A percentile compares a stretch with the other conserved stretches of the same genome.
phyloP scores from a whole-genome alignment of 2,329 filamentous ascomycete species.

The Aspergillus sp. region DNA sequence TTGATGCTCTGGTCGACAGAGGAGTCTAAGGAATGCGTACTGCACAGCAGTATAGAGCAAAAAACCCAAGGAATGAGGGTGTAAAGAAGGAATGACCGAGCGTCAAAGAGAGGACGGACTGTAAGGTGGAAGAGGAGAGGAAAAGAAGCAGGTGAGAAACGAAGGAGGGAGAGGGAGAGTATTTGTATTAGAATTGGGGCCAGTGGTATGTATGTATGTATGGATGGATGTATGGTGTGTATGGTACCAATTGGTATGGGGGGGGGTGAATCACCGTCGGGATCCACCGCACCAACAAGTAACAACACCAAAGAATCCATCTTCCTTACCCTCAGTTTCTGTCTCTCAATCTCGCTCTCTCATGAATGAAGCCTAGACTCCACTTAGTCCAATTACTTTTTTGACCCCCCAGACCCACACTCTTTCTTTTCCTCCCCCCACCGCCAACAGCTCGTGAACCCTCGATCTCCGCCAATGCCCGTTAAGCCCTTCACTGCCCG shows the following conservation, averaged over 20 bases:
- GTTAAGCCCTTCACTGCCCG: not conserved
- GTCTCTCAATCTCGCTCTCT: too few species aligned
- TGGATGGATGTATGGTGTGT: not conserved
- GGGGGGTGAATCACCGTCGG: not conserved
- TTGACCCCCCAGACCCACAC: not conserved
- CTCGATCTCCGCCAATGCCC: not conserved
- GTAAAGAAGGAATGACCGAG: constrained; percentile 21
- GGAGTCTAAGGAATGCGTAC: constrained; percentile 16
- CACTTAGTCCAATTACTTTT: too few species aligned
- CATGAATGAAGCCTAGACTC: too few species aligned
- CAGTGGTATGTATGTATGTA: not conserved
- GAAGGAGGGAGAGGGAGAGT: not conserved
- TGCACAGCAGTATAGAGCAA: constrained; percentile 25
- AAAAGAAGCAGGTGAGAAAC: constrained; percentile 6
- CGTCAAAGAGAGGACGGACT: constrained; percentile 16
- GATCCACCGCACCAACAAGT: too few species aligned
- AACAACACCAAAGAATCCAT: too few species aligned
- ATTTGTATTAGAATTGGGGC: not conserved
- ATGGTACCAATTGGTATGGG: not conserved
- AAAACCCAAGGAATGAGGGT: constrained; percentile 14
- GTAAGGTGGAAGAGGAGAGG: constrained; percentile 10
- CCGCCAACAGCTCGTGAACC: not conserved
- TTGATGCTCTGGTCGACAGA: constrained; percentile 10
- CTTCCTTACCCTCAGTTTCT: too few species aligned
- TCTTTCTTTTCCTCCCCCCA: not conserved